These are phyloP conservation scores for Lipomyces starkeyi DNA, from an alignment of 805 yeast genomes.

Conservation along the genomic window DNA sequence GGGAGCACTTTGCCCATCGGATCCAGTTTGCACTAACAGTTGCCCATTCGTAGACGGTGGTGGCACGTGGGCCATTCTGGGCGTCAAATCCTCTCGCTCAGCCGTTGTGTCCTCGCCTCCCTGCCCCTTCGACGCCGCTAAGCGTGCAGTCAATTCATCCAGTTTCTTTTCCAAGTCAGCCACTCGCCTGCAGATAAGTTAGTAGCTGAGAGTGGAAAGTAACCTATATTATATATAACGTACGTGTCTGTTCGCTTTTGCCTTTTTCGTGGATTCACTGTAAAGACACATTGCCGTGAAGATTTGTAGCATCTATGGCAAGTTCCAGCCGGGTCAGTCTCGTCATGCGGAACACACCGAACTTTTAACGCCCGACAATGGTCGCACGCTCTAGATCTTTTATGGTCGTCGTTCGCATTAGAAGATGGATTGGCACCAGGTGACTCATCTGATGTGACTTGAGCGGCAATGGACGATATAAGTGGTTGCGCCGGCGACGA, in stretches of 20 bases:
- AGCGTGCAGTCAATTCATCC: conserved; percentile 31
- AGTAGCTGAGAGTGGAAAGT: background rate
- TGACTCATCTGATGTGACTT: background rate
- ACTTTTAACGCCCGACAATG: conserved; percentile 82
- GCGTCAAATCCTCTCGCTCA: background rate
- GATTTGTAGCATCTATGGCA: conserved; percentile 77
- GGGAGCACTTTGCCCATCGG: background rate
- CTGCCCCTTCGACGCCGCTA: conserved; percentile 5
- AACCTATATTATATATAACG: conserved; percentile 11
- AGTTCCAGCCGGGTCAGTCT: conserved; percentile 62
- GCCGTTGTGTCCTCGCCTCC: background rate
- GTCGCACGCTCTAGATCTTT: conserved; percentile 47
- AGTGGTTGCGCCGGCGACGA: background rate
- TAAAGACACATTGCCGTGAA: conserved; percentile 68
- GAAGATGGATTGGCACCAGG: background rate
- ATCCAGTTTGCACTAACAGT: background rate
- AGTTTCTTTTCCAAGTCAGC: conserved; percentile 47
- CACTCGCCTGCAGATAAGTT: conserved; percentile 38
- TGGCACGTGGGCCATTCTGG: background rate
- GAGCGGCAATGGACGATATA: background rate
- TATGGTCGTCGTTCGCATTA: conserved; percentile 20
- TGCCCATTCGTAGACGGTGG: background rate
- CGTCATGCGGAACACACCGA: conserved; percentile 76
- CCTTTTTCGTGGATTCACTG: conserved; percentile 63
- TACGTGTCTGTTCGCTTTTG: conserved; percentile 48